Percentiles rank a stretch among this genome's conserved stretches.
Conservation (phyloP, 495 filamentous ascomycete genomes). For the Penicillium macrosclerotiorum region DNA sequence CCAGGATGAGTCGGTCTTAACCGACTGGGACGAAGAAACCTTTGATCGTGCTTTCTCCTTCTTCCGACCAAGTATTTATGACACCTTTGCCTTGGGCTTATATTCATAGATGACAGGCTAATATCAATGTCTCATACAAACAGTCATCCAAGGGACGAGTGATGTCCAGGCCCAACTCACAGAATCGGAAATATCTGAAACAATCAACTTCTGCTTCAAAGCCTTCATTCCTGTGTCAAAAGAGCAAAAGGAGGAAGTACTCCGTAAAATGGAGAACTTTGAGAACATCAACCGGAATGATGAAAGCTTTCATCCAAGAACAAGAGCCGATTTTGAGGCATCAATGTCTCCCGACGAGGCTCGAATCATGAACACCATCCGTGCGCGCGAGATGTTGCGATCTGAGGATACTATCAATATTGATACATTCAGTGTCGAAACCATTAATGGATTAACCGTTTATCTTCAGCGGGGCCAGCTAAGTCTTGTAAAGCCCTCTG, state of each 20-base stretch:
- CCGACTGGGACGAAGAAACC: conserved; percentile 41
- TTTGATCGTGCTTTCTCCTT: conserved; percentile 47
- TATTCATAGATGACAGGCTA: too few species aligned
- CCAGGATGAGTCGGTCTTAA: conserved; percentile 30
- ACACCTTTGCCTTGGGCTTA: not conserved
- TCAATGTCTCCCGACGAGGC: conserved; percentile 23
- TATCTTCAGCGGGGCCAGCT: conserved; percentile 26
- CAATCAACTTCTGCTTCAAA: conserved; percentile 37
- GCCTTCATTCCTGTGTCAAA: conserved; percentile 24
- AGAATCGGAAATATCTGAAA: conserved; percentile 29
- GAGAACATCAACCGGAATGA: conserved; percentile 8
- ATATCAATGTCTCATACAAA: conserved; percentile 2
- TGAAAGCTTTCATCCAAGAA: conserved; percentile 1
- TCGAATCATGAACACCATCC: conserved; percentile 26
- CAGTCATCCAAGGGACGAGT: conserved; percentile 43
- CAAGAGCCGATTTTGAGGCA: conserved; percentile 1
- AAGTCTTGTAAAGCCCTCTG: not conserved
- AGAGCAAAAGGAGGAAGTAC: conserved; percentile 21
- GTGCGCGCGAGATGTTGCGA: conserved; percentile 8
- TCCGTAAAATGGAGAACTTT: conserved; percentile 24
- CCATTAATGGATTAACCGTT: conserved; percentile 35
- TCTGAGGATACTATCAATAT: conserved; percentile 33
- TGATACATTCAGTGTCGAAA: conserved; percentile 32
- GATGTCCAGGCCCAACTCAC: conserved; percentile 32
- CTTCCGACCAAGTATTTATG: conserved; percentile 39